Conservation (phyloP, 805 yeast species). For the Phaffomyces antillensis region DNA sequence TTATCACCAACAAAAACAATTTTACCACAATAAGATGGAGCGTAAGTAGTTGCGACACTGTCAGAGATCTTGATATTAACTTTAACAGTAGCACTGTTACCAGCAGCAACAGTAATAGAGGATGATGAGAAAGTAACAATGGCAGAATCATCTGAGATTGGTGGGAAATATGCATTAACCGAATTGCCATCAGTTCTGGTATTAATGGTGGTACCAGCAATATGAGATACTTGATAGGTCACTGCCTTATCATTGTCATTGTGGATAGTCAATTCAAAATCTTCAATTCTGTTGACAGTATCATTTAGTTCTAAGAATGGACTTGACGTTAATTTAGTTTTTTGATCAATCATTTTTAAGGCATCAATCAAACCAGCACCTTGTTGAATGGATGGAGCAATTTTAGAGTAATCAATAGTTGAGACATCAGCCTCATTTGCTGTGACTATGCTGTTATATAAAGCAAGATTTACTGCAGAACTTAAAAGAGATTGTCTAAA, state of each 20-base stretch:
- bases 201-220: slow-evolving; percentile 5
- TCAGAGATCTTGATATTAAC: slow-evolving; percentile 9
- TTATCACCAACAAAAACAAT: slow-evolving; percentile 9
- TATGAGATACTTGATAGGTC: slow-evolving; percentile 5
- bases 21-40: slow-evolving; percentile 11
- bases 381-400: slow-evolving; percentile 10
- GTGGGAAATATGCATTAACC: slow-evolving; percentile 1
- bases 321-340: slow-evolving; percentile 4
- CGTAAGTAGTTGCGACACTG: background rate
- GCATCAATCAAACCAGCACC: slow-evolving; percentile 14
- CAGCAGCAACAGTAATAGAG: slow-evolving; percentile 6
- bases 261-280: slow-evolving; percentile 7
- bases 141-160: slow-evolving; percentile 2
- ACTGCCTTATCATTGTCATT: slow-evolving; percentile 8
- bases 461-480: slow-evolving; percentile 1
- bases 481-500: slow-evolving; percentile 2
- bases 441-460: background rate
- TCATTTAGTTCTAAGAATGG: slow-evolving; percentile 10
- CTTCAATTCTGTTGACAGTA: slow-evolving; percentile 9
- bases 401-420: background rate
- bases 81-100: slow-evolving; percentile 7
- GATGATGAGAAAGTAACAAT: background rate
- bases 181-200: slow-evolving; percentile 1
- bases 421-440: slow-evolving; percentile 1
- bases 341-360: slow-evolving; percentile 4